Evolutionary conservation across 306 rosid species (phyloP).

Genomic region (Psophocarpus tetragonolobus): DNA sequence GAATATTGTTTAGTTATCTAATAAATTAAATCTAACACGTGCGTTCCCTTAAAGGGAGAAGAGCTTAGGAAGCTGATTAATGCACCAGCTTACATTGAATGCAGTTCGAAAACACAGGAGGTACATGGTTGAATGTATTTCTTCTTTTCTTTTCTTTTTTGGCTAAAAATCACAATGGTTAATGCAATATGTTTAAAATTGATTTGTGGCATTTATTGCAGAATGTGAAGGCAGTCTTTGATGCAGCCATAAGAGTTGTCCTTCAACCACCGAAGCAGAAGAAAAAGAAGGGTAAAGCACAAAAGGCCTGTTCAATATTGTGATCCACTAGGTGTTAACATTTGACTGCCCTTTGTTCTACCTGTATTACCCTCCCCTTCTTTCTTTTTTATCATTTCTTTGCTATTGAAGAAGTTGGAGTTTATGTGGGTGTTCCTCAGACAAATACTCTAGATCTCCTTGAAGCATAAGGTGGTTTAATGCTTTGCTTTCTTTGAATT

Average conservation of each 20-base stretch:
- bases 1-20: background rate
- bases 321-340: slow-evolving; percentile 72
- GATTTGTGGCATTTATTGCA: slow-evolving; percentile 41
- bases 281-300: slow-evolving; percentile 94
- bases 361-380: slow-evolving; percentile 58
- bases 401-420: slow-evolving; percentile 64
- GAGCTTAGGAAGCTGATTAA: slow-evolving; percentile 94
- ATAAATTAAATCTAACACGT: slow-evolving; percentile 29
- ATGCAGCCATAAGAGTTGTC: slow-evolving; percentile 96
- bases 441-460: slow-evolving; percentile 61
- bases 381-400: slow-evolving; percentile 44
- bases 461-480: slow-evolving; percentile 68
- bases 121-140: slow-evolving; percentile 42
- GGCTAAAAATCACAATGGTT: background rate
- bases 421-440: slow-evolving; percentile 54
- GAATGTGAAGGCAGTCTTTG: slow-evolving; percentile 96
- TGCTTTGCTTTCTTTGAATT: slow-evolving; percentile 58
- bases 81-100: slow-evolving; percentile 94
- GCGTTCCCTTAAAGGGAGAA: slow-evolving; percentile 70
- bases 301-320: slow-evolving; percentile 97
- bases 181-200: slow-evolving; percentile 14
- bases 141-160: background rate
- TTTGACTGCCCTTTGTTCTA: slow-evolving; percentile 53
- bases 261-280: slow-evolving; percentile 99
- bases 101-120: slow-evolving; percentile 99